phyloP scores from a whole-genome alignment of 1,284 basidiomycete genomes.

The Mycena citricolor region DNA sequence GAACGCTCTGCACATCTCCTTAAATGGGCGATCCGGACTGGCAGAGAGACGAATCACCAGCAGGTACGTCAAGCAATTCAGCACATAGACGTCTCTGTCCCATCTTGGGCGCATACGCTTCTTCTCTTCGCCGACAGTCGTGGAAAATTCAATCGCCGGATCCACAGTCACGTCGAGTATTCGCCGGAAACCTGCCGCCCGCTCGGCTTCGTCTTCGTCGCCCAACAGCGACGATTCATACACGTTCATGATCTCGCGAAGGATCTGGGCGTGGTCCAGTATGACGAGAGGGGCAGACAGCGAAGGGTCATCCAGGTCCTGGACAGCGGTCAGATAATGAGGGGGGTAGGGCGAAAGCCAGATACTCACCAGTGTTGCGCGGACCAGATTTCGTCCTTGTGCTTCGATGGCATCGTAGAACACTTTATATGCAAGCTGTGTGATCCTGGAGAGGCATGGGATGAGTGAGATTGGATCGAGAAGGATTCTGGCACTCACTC shows the following conservation, averaged over 20 bases:
- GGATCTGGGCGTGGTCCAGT: conserved; percentile 78
- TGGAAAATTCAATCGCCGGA: conserved; percentile 78
- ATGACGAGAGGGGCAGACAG: conserved; percentile 77
- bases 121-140: conserved; percentile 68
- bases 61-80: conserved; percentile 84
- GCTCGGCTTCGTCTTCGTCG: conserved; percentile 50
- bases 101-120: conserved; percentile 53
- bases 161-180: conserved; percentile 83
- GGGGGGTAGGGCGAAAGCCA: neutral
- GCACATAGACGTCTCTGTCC: conserved; percentile 80
- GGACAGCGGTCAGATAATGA: conserved; percentile 4
- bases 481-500: conserved; percentile 57
- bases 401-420: conserved; percentile 86
- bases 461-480: neutral
- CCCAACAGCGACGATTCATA: conserved; percentile 81
- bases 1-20: conserved; percentile 49
- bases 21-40: conserved; percentile 5
- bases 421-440: conserved; percentile 74
- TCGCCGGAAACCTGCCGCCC: conserved; percentile 58
- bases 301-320: conserved; percentile 77
- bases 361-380: conserved; percentile 64
- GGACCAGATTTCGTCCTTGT: conserved; percentile 74
- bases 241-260: conserved; percentile 86
- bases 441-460: conserved; percentile 54
- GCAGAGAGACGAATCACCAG: conserved; percentile 43